Conservation (phyloP, 306 rosid genomes). For the Canavalia gladiata region DNA sequence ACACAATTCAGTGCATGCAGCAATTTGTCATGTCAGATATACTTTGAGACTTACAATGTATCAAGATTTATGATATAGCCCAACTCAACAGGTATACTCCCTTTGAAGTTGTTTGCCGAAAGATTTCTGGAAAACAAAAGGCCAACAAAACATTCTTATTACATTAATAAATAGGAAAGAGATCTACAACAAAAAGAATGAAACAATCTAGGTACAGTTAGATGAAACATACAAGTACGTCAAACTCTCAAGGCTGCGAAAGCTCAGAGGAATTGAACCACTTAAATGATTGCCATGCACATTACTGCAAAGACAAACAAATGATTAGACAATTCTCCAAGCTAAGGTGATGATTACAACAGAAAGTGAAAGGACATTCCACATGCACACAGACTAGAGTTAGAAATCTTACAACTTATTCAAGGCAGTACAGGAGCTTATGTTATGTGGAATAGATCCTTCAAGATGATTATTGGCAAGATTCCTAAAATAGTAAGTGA, state of each 20-base stretch:
- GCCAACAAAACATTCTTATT: not conserved
- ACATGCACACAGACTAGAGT: not conserved
- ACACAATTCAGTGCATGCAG: not conserved
- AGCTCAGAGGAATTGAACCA: constrained; percentile 33
- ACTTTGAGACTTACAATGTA: not conserved
- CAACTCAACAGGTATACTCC: constrained; percentile 20
- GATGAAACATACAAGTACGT: constrained; percentile 22
- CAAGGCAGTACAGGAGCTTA: constrained; percentile 24
- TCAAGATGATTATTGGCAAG: constrained; percentile 36
- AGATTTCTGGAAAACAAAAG: not conserved
- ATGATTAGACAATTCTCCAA: not conserved
- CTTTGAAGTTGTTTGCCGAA: constrained; percentile 33
- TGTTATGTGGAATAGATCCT: constrained; percentile 15
- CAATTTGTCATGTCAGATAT: not conserved
- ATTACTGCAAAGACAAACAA: constrained; percentile 25
- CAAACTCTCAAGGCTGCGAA: constrained; percentile 25
- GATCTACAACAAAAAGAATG: not conserved
- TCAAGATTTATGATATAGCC: constrained; percentile 30
- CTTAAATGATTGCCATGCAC: constrained; percentile 36
- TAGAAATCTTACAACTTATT: constrained; percentile 24
- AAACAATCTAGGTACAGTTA: not conserved
- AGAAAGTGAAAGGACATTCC: not conserved
- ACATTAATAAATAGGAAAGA: not conserved
- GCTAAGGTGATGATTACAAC: not conserved
- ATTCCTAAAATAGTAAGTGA: constrained; percentile 8